phyloP scores from a whole-genome alignment of 371 early-diverging fungal species.

The Entomophthora muscae region DNA sequence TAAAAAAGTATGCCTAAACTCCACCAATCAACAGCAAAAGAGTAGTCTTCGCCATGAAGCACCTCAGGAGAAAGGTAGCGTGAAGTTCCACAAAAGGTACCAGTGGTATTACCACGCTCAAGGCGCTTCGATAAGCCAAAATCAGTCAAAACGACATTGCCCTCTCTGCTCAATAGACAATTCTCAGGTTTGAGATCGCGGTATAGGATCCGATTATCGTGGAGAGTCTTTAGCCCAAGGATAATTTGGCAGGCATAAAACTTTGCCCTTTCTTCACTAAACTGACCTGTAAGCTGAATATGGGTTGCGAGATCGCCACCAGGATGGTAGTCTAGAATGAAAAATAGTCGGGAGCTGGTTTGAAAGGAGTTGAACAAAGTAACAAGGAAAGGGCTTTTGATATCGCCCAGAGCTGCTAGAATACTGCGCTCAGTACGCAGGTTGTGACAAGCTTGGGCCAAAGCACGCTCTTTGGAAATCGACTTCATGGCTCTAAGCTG shows the following conservation, averaged over 20 bases:
- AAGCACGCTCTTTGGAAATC: constrained; percentile 42
- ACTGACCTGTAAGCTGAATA: constrained; percentile 30
- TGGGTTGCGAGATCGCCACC: constrained; percentile 59
- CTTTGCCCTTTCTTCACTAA: constrained; percentile 30
- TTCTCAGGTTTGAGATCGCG: constrained; percentile 45
- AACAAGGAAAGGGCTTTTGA: constrained; percentile 40
- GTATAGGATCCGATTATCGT: constrained; percentile 35
- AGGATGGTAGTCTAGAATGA: constrained; percentile 53
- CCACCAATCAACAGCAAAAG: constrained; percentile 59
- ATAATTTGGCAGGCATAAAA: constrained; percentile 47
- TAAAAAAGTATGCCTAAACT: constrained; percentile 56
- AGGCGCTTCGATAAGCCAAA: constrained; percentile 61
- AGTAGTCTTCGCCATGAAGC: constrained; percentile 35
- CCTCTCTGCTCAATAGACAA: constrained; percentile 29
- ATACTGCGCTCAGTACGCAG: constrained; percentile 52
- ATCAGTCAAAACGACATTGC: constrained; percentile 54
- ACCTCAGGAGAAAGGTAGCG: constrained; percentile 52
- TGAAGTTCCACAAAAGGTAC: constrained; percentile 63
- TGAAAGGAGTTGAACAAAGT: constrained; percentile 45
- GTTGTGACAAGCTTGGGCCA: constrained; percentile 37
- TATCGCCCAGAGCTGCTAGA: constrained; percentile 42
- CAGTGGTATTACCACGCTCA: constrained; percentile 11
- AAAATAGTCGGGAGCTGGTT: constrained; percentile 33
- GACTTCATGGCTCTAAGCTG: constrained; percentile 47
- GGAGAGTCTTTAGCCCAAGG: constrained; percentile 42